phyloP scores from a whole-genome alignment of 768 basidiomycete genomes.

The Cyclocybe cylindracea region DNA sequence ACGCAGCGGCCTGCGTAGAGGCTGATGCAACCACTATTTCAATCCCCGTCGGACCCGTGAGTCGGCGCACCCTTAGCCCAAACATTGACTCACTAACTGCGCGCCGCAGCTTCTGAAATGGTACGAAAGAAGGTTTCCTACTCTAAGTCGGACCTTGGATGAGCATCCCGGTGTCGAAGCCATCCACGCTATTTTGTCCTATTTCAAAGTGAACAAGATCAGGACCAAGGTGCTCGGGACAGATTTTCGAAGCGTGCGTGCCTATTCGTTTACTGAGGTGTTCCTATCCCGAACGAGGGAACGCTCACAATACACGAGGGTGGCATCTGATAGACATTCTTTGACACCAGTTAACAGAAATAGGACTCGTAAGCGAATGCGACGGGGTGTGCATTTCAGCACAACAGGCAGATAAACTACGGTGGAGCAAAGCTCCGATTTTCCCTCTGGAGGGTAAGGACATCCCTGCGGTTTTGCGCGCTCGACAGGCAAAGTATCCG shows the following conservation, averaged over 20 bases:
- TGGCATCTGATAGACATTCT: conserved; percentile 2
- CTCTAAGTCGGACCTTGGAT: conserved; percentile 19
- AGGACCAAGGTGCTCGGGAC: conserved; percentile 41
- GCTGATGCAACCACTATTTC: conserved; percentile 49
- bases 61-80: conserved; percentile 18
- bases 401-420: conserved; percentile 36
- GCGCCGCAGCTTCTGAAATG: not conserved
- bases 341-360: conserved; percentile 37
- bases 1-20: conserved; percentile 57
- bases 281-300: not conserved
- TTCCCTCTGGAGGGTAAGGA: conserved; percentile 17
- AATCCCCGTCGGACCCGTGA: conserved; percentile 50
- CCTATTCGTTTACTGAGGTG: too few species aligned
- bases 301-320: not conserved
- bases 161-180: conserved; percentile 45
- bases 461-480: conserved; percentile 30
- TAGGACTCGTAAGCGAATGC: conserved; percentile 41
- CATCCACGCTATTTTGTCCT: conserved; percentile 46
- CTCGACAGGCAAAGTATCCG: conserved; percentile 41
- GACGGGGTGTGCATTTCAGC: conserved; percentile 44
- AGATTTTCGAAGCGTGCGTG: conserved; percentile 41
- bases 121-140: conserved; percentile 37
- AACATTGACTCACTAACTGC: not conserved
- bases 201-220: conserved; percentile 40
- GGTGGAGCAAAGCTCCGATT: conserved; percentile 31